A percentile compares a stretch with the other conserved stretches of the same genome.
phyloP scores from a whole-genome alignment of 2,329 filamentous ascomycete species.

The Monosporascus ibericus region DNA sequence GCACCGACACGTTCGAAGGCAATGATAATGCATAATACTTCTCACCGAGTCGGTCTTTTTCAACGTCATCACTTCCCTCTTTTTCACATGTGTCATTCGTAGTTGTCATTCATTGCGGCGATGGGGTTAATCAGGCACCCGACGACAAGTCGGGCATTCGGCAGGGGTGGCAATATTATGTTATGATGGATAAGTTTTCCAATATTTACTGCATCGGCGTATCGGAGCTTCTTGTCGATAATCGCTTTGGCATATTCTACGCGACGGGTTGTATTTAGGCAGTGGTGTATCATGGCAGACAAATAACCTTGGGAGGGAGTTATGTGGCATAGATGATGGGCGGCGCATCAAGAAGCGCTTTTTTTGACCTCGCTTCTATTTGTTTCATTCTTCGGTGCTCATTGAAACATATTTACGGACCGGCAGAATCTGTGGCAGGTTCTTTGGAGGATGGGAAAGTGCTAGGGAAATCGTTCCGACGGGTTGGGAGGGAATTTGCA shows the following conservation, averaged over 20 bases:
- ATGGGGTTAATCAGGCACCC: neutral
- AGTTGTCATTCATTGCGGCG: neutral
- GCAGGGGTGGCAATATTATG: slow-evolving; percentile 5
- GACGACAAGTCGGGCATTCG: neutral
- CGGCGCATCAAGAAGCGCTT: neutral
- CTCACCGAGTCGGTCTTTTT: neutral
- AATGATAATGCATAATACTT: slow-evolving; percentile 21
- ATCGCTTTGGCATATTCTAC: neutral
- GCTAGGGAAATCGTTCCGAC: slow-evolving; percentile 11
- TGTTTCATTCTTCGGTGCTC: slow-evolving; percentile 4
- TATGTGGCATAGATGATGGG: slow-evolving; percentile 7
- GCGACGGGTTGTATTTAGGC: neutral
- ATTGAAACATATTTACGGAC: neutral
- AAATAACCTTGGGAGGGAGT: neutral
- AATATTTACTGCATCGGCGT: neutral
- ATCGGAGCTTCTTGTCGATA: neutral
- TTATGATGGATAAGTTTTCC: neutral
- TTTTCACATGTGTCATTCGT: slow-evolving; percentile 10
- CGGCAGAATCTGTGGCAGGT: neutral
- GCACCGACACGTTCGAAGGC: slow-evolving; percentile 2
- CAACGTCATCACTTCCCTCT: slow-evolving; percentile 4
- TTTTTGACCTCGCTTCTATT: neutral
- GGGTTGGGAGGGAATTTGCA: slow-evolving; percentile 12
- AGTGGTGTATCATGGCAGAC: slow-evolving; percentile 1
- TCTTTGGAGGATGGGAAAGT: slow-evolving; percentile 8